These are phyloP conservation scores for Xenosphaeropsis pyriputrescens DNA, from an alignment of 2,329 filamentous ascomycete genomes.

Conservation along the genomic window DNA sequence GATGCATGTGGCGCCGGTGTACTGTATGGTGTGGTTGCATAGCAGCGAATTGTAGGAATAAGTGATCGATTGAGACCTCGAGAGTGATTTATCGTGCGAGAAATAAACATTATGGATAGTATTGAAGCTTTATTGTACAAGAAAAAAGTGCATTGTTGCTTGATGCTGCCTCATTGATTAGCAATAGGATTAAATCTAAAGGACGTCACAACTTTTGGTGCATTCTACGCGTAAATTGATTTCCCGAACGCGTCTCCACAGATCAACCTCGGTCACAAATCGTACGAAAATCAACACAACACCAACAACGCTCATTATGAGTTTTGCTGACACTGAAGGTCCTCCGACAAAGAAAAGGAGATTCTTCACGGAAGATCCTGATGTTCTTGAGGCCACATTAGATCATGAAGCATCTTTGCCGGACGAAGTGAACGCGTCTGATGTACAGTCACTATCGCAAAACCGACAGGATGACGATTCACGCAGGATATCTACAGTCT, in stretches of 20 bases:
- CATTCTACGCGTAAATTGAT: slow-evolving; percentile 6
- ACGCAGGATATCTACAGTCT: neutral
- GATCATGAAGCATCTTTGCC: slow-evolving; percentile 7
- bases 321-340: slow-evolving; percentile 21
- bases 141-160: no score
- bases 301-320: slow-evolving; percentile 16
- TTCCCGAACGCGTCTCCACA: slow-evolving; percentile 10
- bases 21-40: slow-evolving; percentile 17
- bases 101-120: no score
- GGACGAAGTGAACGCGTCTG: slow-evolving; percentile 15
- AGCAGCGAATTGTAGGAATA: slow-evolving; percentile 5
- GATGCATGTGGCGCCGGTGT: slow-evolving; percentile 15
- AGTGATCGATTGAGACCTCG: no score
- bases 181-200: no score
- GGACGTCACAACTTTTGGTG: neutral
- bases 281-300: slow-evolving; percentile 1
- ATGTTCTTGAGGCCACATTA: slow-evolving; percentile 9
- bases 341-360: slow-evolving; percentile 31
- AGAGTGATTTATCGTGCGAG: no score
- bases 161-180: neutral
- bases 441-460: neutral
- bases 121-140: no score
- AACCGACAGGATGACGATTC: neutral
- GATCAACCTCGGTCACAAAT: slow-evolving; percentile 1
- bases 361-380: slow-evolving; percentile 25